These are phyloP conservation scores for Ogataea pilisensis DNA, from an alignment of 805 yeast species.

Conservation along the genomic window DNA sequence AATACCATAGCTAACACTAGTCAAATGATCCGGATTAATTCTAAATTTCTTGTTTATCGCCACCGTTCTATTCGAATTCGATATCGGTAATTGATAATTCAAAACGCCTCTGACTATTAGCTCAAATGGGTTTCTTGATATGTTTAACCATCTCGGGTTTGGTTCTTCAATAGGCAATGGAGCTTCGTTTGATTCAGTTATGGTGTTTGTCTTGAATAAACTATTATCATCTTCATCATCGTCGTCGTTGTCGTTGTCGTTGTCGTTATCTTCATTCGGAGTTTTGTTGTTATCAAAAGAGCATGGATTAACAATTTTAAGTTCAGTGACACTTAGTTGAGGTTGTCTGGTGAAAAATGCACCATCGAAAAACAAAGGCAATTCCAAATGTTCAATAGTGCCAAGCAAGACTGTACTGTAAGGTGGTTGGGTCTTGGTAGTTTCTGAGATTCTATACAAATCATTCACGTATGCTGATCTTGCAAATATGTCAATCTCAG, in stretches of 20 bases:
- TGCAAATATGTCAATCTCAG: constrained; percentile 83
- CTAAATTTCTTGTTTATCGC: constrained; percentile 55
- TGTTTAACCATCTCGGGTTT: constrained; percentile 61
- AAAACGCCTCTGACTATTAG: constrained; percentile 78
- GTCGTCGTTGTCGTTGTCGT: constrained; percentile 18
- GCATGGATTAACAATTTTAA: constrained; percentile 75
- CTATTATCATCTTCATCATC: constrained; percentile 6
- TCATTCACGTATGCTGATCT: constrained; percentile 47
- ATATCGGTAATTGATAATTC: constrained; percentile 70
- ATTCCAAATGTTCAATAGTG: constrained; percentile 57
- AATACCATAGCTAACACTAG: not conserved
- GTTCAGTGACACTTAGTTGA: constrained; percentile 59
- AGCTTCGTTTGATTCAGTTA: too few relatives aligned
- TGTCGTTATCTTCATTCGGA: constrained; percentile 8
- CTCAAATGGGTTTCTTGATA: constrained; percentile 79
- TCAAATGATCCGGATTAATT: constrained; percentile 45
- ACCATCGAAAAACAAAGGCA: constrained; percentile 72
- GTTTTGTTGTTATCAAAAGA: constrained; percentile 22
- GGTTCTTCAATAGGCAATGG: constrained; percentile 21
- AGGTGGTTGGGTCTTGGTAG: constrained; percentile 2
- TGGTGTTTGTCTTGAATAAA: not conserved
- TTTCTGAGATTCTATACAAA: constrained; percentile 1
- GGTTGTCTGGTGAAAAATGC: constrained; percentile 65
- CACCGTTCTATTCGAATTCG: constrained; percentile 47
- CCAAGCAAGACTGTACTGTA: constrained; percentile 68